These are phyloP conservation scores for Piromyces finnis DNA, from an alignment of 192 early-diverging fungal species.

Conservation along the genomic window DNA sequence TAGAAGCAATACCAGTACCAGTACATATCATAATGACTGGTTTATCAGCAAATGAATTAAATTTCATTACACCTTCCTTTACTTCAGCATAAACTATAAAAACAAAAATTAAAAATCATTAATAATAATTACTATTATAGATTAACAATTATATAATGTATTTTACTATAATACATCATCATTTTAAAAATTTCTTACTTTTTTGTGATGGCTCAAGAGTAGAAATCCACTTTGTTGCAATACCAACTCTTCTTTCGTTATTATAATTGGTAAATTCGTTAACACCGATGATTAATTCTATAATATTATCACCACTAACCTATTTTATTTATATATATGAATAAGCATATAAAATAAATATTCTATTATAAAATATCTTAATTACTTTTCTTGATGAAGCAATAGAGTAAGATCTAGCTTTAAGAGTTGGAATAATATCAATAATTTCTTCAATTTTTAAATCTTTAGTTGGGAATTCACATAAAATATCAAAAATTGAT, in stretches of 20 bases:
- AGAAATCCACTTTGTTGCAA: neutral
- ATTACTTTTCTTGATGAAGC: conserved; percentile 65
- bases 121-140: too few species aligned
- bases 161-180: too few species aligned
- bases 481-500: conserved; percentile 42
- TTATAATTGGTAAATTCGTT: neutral
- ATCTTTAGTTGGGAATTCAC: conserved; percentile 66
- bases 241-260: neutral
- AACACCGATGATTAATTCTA: neutral
- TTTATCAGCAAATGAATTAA: neutral
- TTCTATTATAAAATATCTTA: too few species aligned
- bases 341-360: too few species aligned
- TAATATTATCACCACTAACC: neutral
- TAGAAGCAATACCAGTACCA: conserved; percentile 82
- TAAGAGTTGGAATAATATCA: conserved; percentile 62
- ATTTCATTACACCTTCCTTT: neutral
- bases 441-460: conserved; percentile 55
- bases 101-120: too few species aligned
- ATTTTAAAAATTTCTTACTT: neutral
- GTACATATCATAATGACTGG: neutral
- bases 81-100: neutral
- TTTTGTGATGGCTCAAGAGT: neutral
- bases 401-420: conserved; percentile 97
- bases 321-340: too few species aligned
- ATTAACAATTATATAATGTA: too few species aligned